Conservation (phyloP, 495 filamentous ascomycete species). For the Daldinia caldariorum region DNA sequence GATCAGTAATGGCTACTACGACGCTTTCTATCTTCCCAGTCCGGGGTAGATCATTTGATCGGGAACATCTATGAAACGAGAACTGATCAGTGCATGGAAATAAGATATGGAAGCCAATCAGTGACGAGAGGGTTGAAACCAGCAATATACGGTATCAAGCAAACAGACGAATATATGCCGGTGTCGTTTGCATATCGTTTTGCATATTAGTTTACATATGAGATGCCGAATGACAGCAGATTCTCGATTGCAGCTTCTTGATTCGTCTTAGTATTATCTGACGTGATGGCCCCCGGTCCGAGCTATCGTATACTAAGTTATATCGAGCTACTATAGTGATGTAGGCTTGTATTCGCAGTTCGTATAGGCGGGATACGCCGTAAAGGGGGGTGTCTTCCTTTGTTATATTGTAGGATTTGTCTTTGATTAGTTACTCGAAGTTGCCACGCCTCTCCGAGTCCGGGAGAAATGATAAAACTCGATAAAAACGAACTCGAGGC, state of each 20-base stretch:
- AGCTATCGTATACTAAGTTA: conserved; percentile 1
- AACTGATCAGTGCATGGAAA: conserved; percentile 10
- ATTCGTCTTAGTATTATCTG: conserved; percentile 29
- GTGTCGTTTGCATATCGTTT: not conserved
- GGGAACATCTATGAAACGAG: conserved; percentile 23
- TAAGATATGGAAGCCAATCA: conserved; percentile 20
- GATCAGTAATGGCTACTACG: not conserved
- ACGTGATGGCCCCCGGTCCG: conserved; percentile 30
- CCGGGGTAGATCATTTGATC: conserved; percentile 34
- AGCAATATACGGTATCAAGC: not conserved
- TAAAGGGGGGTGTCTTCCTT: no score
- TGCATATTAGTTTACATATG: not conserved
- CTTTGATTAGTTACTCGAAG: not conserved
- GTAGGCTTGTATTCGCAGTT: not conserved
- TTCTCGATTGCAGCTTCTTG: conserved; percentile 12
- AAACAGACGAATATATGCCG: not conserved
- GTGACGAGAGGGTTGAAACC: conserved; percentile 12
- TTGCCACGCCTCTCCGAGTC: conserved; percentile 22
- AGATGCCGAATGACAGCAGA: conserved; percentile 27
- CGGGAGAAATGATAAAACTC: conserved; percentile 20
- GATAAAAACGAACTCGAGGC: not conserved
- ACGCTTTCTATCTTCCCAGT: conserved; percentile 28
- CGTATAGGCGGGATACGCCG: not conserved
- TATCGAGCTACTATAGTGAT: not conserved
- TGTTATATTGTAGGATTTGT: no score